These are phyloP conservation scores for Jackrogersella multiformis DNA, from an alignment of 495 filamentous ascomycete species.

Conservation along the genomic window DNA sequence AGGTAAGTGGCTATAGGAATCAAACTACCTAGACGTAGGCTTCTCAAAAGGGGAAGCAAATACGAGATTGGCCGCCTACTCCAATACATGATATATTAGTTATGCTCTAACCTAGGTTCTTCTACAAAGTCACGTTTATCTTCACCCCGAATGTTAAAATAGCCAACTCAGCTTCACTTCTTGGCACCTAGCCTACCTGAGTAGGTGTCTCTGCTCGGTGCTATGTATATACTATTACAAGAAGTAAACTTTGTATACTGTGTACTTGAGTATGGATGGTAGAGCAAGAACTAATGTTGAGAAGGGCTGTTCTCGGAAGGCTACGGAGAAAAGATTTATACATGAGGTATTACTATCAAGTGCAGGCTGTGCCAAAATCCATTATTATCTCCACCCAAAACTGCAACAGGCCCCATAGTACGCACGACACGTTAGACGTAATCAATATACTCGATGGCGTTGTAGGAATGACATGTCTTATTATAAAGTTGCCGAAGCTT, in stretches of 20 bases:
- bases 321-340: not conserved
- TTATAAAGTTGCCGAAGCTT: too few relatives aligned
- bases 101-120: not conserved
- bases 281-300: too few relatives aligned
- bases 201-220: not conserved
- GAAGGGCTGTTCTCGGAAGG: not conserved
- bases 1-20: constrained; percentile 1
- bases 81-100: not conserved
- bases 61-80: not conserved
- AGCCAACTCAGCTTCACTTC: not conserved
- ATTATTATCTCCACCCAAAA: not conserved
- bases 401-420: too few relatives aligned
- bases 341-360: not conserved
- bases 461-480: too few relatives aligned
- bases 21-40: not conserved
- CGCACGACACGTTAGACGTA: too few relatives aligned
- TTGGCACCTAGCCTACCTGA: not conserved
- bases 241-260: not conserved
- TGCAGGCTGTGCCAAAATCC: not conserved
- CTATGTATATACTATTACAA: not conserved
- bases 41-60: not conserved
- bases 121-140: not conserved
- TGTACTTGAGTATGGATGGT: too few relatives aligned
- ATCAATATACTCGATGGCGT: too few relatives aligned
- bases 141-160: constrained; percentile 1